Evolutionary conservation across 495 filamentous ascomycete genomes (phyloP), one percentile per base, ranked within the genome.

Genomic region (Lasiosphaeria miniovina): DNA sequence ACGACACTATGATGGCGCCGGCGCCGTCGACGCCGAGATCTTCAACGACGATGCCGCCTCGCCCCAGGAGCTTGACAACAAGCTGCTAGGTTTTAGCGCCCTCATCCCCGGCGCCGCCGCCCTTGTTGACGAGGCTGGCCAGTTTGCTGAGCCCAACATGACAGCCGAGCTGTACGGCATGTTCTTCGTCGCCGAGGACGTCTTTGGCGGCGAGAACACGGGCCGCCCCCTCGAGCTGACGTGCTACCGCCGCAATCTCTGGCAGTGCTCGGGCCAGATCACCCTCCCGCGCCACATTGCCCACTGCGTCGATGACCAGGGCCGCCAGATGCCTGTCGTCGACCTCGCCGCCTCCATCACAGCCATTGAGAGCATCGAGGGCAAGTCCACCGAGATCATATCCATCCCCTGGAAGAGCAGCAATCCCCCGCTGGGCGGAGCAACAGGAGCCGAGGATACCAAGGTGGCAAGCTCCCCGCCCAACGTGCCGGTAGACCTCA

Each of bases 351-450:
- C 93, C 5, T 85, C 85, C 35, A 88, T 96, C 17, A 91, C 89
- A 3, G 91, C 90, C 0, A 86, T 88, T n/a, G 92, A 96, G 72
- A 93, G 89, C 10, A 91, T 95, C 7, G 91, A 96, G 68, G 89
- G 90, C 31, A 91, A 92, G 61, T 68, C 86, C 0, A 90, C 93
- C 17, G 93, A 95, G 76, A 91, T 96, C 57, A 96, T 96, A 43
- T 90, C 87, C 3, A 91, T 96, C 35, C 92, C 92, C 0, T 96
- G 91, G 91, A 94, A 96, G 75, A 92, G 90, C 14, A 86, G 85
- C 4, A 86, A 86, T 36, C 71, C 74, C 3, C 82, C 82, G 40
- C 82, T 81, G 45, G 78, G 77, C 10, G 77, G 79, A 52, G 65
- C 72, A 34, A 43, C 45, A 7, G 61, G 45, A 8, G 55, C 46